Conservation (phyloP, 148 eudicot species). For the Vaccinium myrtillus region DNA sequence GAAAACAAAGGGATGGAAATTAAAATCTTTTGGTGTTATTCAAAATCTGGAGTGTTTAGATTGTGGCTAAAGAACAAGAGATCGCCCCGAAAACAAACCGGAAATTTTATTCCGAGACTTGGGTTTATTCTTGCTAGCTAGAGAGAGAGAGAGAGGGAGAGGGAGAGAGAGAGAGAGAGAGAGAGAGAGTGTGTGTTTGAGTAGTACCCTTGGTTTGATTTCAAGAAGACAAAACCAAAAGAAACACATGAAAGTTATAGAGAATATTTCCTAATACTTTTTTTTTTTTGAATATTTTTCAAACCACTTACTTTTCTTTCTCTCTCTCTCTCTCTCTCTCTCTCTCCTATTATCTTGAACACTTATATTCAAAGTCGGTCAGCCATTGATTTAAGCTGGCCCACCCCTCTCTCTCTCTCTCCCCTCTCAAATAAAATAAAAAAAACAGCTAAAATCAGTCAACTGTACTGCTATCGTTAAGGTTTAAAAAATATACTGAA, state of each 20-base stretch:
- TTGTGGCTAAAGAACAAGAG: constrained; percentile 50
- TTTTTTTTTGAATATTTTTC: constrained; percentile 8
- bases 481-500: too few species aligned
- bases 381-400: constrained; percentile 38
- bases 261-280: constrained; percentile 24
- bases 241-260: constrained; percentile 26
- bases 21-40: constrained; percentile 30
- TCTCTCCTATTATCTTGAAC: constrained; percentile 20
- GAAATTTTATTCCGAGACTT: constrained; percentile 19
- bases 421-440: neutral
- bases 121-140: constrained; percentile 18
- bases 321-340: constrained; percentile 18
- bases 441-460: too few species aligned
- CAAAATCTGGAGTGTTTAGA: constrained; percentile 35
- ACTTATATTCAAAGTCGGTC: constrained; percentile 37
- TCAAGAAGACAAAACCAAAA: constrained; percentile 54
- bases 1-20: constrained; percentile 31
- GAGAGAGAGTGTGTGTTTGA: neutral
- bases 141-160: neutral
- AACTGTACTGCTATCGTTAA: too few species aligned
- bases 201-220: constrained; percentile 23
- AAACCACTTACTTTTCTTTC: constrained; percentile 16
- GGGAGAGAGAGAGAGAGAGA: neutral
- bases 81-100: constrained; percentile 19
- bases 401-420: constrained; percentile 23